These are phyloP conservation scores for Laguncularia racemosa DNA, from an alignment of 345 rosid species.

Conservation along the genomic window DNA sequence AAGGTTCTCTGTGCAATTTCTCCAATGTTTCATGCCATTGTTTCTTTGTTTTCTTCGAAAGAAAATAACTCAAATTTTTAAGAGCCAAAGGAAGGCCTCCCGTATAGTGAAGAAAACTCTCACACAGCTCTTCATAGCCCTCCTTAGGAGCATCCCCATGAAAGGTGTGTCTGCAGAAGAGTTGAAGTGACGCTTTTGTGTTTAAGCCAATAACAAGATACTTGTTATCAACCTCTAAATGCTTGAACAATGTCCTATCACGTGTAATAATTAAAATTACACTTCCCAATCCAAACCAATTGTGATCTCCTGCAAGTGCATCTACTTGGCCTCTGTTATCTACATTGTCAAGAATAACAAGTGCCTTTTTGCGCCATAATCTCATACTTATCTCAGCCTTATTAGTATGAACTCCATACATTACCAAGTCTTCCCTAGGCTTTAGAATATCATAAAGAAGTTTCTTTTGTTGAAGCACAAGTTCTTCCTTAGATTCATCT, in stretches of 20 bases:
- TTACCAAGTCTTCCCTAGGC: background rate
- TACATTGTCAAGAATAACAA: constrained; percentile 8
- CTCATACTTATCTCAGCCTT: background rate
- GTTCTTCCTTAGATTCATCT: background rate
- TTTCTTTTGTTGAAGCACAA: constrained; percentile 3
- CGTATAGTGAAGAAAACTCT: constrained; percentile 3
- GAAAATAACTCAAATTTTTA: background rate
- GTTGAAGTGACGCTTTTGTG: background rate
- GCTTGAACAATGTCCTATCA: background rate
- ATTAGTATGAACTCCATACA: background rate
- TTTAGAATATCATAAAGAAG: constrained; percentile 4
- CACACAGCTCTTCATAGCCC: constrained; percentile 2
- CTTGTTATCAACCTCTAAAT: background rate
- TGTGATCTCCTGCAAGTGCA: background rate
- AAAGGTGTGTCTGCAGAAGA: background rate
- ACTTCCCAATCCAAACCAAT: constrained; percentile 4
- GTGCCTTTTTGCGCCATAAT: background rate
- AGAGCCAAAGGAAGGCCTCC: constrained; percentile 3
- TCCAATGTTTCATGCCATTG: constrained; percentile 1
- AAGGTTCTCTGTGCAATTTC: background rate
- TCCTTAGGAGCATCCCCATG: background rate
- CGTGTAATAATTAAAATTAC: constrained; percentile 8
- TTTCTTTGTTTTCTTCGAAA: background rate
- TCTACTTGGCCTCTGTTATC: background rate
- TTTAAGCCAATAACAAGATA: background rate